Conservation (phyloP, 176 grass and related monocot genomes). For the Oryza coarctata region DNA sequence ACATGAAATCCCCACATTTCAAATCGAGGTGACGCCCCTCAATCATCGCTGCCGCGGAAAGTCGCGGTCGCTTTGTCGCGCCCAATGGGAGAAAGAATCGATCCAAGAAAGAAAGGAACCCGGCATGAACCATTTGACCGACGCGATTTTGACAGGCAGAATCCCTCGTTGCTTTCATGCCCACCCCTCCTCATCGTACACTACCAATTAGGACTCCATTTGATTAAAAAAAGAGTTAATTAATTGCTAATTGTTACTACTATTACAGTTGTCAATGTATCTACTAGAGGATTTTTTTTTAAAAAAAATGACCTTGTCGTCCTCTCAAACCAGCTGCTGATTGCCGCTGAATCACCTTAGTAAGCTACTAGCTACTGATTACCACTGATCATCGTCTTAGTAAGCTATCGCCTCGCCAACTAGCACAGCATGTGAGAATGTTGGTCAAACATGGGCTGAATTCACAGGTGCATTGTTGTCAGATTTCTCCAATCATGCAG, state of each 20-base stretch:
- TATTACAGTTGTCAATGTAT: too few species aligned
- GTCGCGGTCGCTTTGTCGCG: conserved; percentile 22
- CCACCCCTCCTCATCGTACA: background rate
- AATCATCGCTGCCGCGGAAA: conserved; percentile 23
- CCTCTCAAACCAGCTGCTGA: background rate
- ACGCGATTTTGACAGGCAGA: conserved; percentile 16
- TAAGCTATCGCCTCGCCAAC: background rate
- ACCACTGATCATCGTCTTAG: background rate
- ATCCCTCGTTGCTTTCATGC: conserved; percentile 28
- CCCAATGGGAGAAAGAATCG: background rate
- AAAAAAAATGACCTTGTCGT: too few species aligned
- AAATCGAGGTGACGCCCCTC: conserved; percentile 1
- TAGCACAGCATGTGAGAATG: background rate
- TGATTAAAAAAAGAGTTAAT: background rate
- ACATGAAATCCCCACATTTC: background rate
- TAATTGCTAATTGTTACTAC: too few species aligned
- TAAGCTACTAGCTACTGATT: background rate
- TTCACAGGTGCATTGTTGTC: background rate
- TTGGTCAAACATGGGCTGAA: background rate
- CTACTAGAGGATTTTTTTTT: too few species aligned
- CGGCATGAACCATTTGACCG: conserved; percentile 12
- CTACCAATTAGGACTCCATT: background rate
- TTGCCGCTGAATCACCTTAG: background rate
- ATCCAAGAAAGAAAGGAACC: background rate
- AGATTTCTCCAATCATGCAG: background rate